These are phyloP conservation scores for Nyctanthes arbortristis DNA, from an alignment of 257 asterid species.

Conservation along the genomic window DNA sequence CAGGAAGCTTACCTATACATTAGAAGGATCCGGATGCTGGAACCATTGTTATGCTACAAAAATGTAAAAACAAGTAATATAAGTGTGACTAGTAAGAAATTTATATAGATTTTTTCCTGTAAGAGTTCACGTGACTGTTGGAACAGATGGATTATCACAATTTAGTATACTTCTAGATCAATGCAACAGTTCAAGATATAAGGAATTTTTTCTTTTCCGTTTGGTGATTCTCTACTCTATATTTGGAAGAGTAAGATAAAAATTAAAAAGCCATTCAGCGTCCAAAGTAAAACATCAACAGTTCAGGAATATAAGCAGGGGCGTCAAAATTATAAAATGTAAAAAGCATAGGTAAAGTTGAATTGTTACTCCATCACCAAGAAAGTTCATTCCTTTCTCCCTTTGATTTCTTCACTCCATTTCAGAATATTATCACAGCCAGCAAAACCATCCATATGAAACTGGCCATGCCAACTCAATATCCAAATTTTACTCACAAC, in stretches of 20 bases:
- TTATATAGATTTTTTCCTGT: constrained; percentile 1
- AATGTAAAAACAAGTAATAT: constrained; percentile 16
- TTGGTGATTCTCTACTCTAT: neutral
- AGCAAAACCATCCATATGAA: neutral
- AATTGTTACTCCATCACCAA: neutral
- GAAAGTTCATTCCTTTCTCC: neutral
- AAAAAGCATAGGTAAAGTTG: neutral
- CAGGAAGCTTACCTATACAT: constrained; percentile 61
- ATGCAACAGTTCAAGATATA: neutral
- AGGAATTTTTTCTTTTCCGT: neutral
- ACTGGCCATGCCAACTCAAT: no score
- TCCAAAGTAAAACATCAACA: neutral
- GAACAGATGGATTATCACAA: neutral
- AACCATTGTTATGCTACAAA: constrained; percentile 71
- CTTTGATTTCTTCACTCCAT: neutral
- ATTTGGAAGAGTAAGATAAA: neutral
- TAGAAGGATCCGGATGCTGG: constrained; percentile 76
- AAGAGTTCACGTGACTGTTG: constrained; percentile 6
- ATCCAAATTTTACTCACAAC: neutral
- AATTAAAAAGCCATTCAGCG: neutral
- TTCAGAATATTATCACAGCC: neutral
- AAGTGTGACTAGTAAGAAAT: constrained; percentile 15
- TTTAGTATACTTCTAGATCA: neutral
- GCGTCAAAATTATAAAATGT: neutral
- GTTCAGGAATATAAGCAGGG: neutral